Base-by-base conservation (phyloP, 2,329 filamentous ascomycete species). In the Elsinoe batatas region DNA sequence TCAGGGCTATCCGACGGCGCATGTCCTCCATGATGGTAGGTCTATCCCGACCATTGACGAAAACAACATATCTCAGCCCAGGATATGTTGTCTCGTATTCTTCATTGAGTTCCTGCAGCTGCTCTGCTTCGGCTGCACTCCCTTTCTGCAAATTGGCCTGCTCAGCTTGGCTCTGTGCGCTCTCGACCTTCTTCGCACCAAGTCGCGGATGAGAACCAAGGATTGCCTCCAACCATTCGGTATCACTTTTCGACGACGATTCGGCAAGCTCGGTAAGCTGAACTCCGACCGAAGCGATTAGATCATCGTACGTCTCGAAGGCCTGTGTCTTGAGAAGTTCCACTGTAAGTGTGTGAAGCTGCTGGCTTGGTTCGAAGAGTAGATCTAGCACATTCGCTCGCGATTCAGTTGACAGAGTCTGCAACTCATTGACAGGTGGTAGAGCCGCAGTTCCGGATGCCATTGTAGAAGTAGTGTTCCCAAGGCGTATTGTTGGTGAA, bases 11-110 rank as follows among this genome's bases (percentile, higher is more conserved):
- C 53, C 91, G 78, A 53, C 71, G 68, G 59, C 79, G 79, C 87
- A 95, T 95, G 64, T 95, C 84, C 59, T 81, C 76, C 84, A 95
- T 88, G 56, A 96, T 85, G 59, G 81, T 79, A 1, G 79, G 77
- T 56, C 89, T 77, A 38, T 80, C 78, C 46, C 91, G 79, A 0
- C 88, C 89, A 67, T 95, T 91, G 56, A 96, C 91, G 68, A 95
- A 96, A 15, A 91, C 87, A 65, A 95, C 88, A 74, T 94, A 96
- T 70, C 85, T 78, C 66, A 96, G 68, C 0, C 91, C 88, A 0
- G 89, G 88, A 68, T 91, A 95, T 56, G 64, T 77, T n/a, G 73
- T 74, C 69, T 95, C 91, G 67, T 95, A 96, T 69, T 87, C 81
- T 10, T 70, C 71, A 66, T 96, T 96, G 63, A 95, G 70, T 30